Evolutionary conservation across 805 yeast species (phyloP), one percentile per base, ranked within the genome.

Genomic region (Torulaspora indica): DNA sequence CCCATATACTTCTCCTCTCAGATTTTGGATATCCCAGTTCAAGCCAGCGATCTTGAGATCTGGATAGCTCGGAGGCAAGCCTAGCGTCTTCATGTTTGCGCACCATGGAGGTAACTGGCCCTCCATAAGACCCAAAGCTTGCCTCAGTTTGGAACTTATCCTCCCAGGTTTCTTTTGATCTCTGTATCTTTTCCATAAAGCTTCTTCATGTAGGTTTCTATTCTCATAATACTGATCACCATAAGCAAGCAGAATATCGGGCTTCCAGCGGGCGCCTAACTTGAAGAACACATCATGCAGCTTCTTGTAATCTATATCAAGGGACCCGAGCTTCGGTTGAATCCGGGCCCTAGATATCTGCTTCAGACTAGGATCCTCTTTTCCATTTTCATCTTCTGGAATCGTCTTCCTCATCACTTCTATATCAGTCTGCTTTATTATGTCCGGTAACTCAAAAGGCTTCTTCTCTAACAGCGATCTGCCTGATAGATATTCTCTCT

Each of bases 171-270:
- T 70, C 27, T 74, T 70, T 10, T 68, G 63, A 10, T 66, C 61
- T 7, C 72, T 55, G 37, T 55, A 42, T 13, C 46, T 46, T 10
- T 43, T 48, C 66, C 66, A 64, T 24, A 60, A 63, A 6, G 70
- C 64, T 17, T 64, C 64, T 20, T 75, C 81, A 39, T 73, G 77
- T 10, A 69, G 54, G 43, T 82, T 88, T 51, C 82, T 73, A 4
- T 90, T 91, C 58, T 90, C 97, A 55, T 74, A 84, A 63, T 78
- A 88, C 8, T 85, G 62, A 45, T 87, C 91, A 10, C 98, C 98
- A 64, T 72, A 82, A 1, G 70, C 72, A 17, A 77, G 72, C 38
- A 91, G 54, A 8, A 45, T 22, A 34, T 73, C 69, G 0, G 97
- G 97, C 54, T 79, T 82, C 68, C 68, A 64, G 23, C 53, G 46